These are phyloP conservation scores for Aspergillus sp. DNA, from an alignment of 2,329 filamentous ascomycete species.

Conservation along the genomic window DNA sequence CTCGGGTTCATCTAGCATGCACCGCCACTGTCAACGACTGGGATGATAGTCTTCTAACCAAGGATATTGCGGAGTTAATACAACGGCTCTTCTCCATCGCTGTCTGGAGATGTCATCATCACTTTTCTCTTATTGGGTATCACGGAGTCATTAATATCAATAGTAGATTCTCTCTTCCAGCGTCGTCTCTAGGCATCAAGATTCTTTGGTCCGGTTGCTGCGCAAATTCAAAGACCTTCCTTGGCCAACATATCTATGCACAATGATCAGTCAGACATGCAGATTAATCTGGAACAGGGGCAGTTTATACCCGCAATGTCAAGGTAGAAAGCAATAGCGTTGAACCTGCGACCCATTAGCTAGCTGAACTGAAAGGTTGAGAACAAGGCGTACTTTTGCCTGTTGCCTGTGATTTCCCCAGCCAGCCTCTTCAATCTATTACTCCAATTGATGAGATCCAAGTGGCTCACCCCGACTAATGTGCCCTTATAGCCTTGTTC, in stretches of 20 bases:
- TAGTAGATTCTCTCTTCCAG: too few relatives aligned
- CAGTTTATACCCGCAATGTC: slow-evolving; percentile 55
- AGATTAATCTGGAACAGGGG: background rate
- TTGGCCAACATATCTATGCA: slow-evolving; percentile 61
- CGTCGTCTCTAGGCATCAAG: slow-evolving; percentile 9
- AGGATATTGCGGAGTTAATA: too few relatives aligned
- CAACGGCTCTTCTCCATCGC: too few relatives aligned
- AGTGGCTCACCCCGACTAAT: slow-evolving; percentile 57
- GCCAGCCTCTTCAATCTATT: slow-evolving; percentile 57
- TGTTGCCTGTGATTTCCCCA: slow-evolving; percentile 52
- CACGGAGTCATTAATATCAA: too few relatives aligned
- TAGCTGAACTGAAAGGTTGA: background rate
- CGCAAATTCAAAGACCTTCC: slow-evolving; percentile 46
- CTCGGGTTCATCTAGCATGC: too few relatives aligned
- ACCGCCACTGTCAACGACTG: too few relatives aligned
- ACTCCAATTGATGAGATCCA: slow-evolving; percentile 64
- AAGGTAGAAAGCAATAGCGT: slow-evolving; percentile 60
- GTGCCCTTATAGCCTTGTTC: slow-evolving; percentile 55
- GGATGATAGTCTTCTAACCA: too few relatives aligned
- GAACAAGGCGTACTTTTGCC: slow-evolving; percentile 42
- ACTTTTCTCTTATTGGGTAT: too few relatives aligned
- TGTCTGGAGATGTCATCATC: too few relatives aligned
- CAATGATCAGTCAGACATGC: slow-evolving; percentile 3
- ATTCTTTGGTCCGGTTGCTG: slow-evolving; percentile 6
- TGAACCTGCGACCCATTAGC: slow-evolving; percentile 46